Evolutionary conservation across 768 basidiomycete species (phyloP).

Genomic region (Calocera viscosa): DNA sequence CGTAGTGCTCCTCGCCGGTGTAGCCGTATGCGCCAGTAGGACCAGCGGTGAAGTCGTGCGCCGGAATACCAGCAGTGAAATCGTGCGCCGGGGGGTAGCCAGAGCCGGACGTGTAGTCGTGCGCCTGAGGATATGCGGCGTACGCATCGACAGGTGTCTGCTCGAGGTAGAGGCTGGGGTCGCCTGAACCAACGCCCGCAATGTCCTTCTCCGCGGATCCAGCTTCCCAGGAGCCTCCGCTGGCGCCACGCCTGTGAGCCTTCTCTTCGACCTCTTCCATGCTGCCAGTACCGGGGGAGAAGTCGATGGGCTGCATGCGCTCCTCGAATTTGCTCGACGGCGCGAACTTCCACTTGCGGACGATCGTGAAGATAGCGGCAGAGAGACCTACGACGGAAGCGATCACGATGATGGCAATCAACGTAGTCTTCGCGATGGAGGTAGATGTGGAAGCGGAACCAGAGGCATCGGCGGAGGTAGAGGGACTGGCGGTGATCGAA

Average conservation of each 20-base stretch:
- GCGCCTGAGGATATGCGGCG: constrained; percentile 7
- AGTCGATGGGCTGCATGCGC: constrained; percentile 72
- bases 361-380: constrained; percentile 72
- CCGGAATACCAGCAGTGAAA: no score
- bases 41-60: constrained; percentile 68
- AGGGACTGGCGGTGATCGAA: constrained; percentile 19
- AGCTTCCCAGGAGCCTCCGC: constrained; percentile 48
- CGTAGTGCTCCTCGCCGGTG: constrained; percentile 21
- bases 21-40: constrained; percentile 44
- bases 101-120: constrained; percentile 23
- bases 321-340: constrained; percentile 69
- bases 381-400: constrained; percentile 56
- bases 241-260: not conserved
- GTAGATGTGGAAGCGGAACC: constrained; percentile 25
- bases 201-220: constrained; percentile 34
- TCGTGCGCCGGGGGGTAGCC: constrained; percentile 29
- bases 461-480: constrained; percentile 20
- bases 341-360: constrained; percentile 85
- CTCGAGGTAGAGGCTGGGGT: constrained; percentile 31
- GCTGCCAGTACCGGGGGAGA: constrained; percentile 3
- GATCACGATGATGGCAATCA: constrained; percentile 56
- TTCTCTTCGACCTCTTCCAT: constrained; percentile 5
- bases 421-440: constrained; percentile 32
- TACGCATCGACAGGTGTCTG: constrained; percentile 30
- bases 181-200: constrained; percentile 31